phyloP scores from a whole-genome alignment of 1,284 basidiomycete species.

The Bjerkandera adusta region DNA sequence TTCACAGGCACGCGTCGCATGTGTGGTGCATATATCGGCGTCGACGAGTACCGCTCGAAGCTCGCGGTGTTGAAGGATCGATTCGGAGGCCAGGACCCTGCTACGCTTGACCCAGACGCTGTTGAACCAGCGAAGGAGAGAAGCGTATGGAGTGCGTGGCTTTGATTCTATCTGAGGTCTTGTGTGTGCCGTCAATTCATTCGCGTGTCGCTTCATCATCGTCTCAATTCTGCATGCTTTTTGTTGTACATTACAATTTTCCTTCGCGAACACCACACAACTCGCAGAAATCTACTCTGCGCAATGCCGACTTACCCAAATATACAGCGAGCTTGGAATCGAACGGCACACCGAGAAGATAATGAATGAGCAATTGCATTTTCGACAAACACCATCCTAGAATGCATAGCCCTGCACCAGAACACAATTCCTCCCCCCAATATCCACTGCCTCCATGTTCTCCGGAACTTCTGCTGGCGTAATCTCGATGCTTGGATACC shows the following conservation, averaged over 20 bases:
- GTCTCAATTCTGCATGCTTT: no score
- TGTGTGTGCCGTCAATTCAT: no score
- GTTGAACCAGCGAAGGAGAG: not conserved
- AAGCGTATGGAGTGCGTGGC: constrained; percentile 1
- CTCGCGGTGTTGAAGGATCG: constrained; percentile 65
- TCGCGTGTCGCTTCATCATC: no score
- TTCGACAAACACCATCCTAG: not conserved
- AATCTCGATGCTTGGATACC: not conserved
- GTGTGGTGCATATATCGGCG: constrained; percentile 93
- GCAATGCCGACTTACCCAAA: no score
- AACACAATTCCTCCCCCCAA: constrained; percentile 25
- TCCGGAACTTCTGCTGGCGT: constrained; percentile 4
- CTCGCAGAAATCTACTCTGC: not conserved
- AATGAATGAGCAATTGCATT: no score
- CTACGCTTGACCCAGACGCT: no score
- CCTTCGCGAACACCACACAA: not conserved
- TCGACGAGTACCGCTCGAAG: constrained; percentile 86
- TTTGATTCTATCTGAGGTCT: no score
- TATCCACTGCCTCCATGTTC: constrained; percentile 22
- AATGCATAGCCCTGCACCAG: constrained; percentile 21
- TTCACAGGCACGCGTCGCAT: constrained; percentile 89
- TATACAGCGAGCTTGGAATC: no score
- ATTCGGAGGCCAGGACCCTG: constrained; percentile 32
- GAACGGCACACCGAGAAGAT: no score
- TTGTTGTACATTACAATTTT: no score